Conservation (phyloP, 2,329 filamentous ascomycete species). For the Epicoccum nigrum region DNA sequence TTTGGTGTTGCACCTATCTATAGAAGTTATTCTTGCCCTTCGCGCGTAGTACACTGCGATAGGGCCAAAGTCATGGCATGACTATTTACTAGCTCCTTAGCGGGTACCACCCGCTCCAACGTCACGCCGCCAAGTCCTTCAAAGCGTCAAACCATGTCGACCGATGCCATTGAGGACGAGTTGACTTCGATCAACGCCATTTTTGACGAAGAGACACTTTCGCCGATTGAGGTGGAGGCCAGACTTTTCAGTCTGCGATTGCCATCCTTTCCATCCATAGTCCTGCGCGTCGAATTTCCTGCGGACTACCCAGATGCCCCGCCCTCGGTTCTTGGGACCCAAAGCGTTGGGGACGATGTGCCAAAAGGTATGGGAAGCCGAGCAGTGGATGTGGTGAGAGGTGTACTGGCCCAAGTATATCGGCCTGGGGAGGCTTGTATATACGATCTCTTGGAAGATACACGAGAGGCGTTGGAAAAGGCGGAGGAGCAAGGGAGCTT, state of each 20-base stretch:
- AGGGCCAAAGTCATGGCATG: too few species aligned
- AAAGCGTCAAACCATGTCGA: conserved; percentile 31
- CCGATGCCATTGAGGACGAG: conserved; percentile 68
- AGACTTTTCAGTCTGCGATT: conserved; percentile 63
- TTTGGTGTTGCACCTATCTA: too few species aligned
- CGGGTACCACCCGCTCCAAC: conserved; percentile 20
- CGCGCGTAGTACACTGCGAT: too few species aligned
- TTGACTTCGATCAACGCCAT: conserved; percentile 84
- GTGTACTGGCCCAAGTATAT: conserved; percentile 71
- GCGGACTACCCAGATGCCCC: conserved; percentile 74
- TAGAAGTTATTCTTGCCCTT: too few species aligned
- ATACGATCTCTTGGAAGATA: conserved; percentile 84
- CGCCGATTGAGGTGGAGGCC: conserved; percentile 29
- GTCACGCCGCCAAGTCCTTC: conserved; percentile 20
- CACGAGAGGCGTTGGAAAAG: conserved; percentile 59
- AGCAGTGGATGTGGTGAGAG: conserved; percentile 71
- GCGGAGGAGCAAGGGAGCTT: conserved; percentile 39
- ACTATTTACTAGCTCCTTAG: too few species aligned
- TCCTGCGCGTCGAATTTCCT: conserved; percentile 70
- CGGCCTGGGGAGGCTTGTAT: conserved; percentile 79
- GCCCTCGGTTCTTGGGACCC: conserved; percentile 76
- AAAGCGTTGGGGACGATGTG: conserved; percentile 73
- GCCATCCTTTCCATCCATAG: conserved; percentile 64
- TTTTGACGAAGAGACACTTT: conserved; percentile 72
- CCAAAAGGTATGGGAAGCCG: conserved; percentile 74